A percentile compares a stretch with the other conserved stretches of the same genome.
Conservation (phyloP, 495 filamentous ascomycete genomes). For the Penicillium diatomitis region DNA sequence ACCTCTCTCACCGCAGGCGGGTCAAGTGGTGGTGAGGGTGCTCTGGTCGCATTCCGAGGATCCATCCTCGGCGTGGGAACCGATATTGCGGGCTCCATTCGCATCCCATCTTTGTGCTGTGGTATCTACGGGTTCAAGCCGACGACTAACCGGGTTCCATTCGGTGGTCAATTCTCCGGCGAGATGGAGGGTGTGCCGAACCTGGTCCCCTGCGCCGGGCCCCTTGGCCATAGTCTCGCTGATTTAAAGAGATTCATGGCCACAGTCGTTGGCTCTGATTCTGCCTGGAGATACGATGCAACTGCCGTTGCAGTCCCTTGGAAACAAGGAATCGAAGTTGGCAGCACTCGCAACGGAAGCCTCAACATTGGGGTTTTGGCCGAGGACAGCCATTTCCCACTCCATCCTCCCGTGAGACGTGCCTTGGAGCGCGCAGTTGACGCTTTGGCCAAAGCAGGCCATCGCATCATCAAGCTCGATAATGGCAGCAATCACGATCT, state of each 20-base stretch:
- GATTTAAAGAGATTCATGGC: slow-evolving; percentile 51
- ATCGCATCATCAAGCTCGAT: slow-evolving; percentile 34
- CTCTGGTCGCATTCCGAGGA: slow-evolving; percentile 45
- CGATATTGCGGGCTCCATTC: slow-evolving; percentile 54
- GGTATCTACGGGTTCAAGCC: slow-evolving; percentile 56
- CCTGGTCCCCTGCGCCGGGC: slow-evolving; percentile 29
- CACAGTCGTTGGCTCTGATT: slow-evolving; percentile 37
- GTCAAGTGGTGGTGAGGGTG: slow-evolving; percentile 51
- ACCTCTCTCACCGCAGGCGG: slow-evolving; percentile 43
- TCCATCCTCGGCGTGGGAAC: slow-evolving; percentile 51
- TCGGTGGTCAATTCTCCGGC: slow-evolving; percentile 14
- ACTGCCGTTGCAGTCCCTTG: slow-evolving; percentile 11
- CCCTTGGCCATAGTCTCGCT: slow-evolving; percentile 46
- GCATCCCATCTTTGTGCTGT: slow-evolving; percentile 50
- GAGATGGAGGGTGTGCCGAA: slow-evolving; percentile 7
- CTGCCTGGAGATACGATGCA: slow-evolving; percentile 31
- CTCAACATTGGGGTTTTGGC: slow-evolving; percentile 43
- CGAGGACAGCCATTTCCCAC: slow-evolving; percentile 40
- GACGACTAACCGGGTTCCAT: slow-evolving; percentile 44
- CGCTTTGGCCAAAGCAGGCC: slow-evolving; percentile 28
- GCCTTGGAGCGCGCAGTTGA: slow-evolving; percentile 34
- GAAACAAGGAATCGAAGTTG: not conserved
- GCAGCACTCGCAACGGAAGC: not conserved
- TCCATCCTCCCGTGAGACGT: slow-evolving; percentile 44
- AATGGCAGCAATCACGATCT: slow-evolving; percentile 3